Percentiles rank a stretch among this genome's conserved stretches.
Evolutionary conservation across 2,329 filamentous ascomycete species (phyloP).

Genomic region (Aspergillus pseudoglaucus): DNA sequence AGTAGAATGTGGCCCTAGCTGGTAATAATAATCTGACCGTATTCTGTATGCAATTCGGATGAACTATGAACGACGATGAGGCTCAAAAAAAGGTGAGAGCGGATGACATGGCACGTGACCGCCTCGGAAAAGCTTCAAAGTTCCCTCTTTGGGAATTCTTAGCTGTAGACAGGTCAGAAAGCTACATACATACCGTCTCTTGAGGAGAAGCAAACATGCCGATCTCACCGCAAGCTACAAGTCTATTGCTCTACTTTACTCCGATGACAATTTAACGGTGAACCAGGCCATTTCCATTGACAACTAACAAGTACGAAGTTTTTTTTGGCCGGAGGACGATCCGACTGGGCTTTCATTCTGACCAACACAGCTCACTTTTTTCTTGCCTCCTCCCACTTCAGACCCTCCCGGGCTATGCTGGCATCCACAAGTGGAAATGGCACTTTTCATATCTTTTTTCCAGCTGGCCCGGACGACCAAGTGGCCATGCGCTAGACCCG

Average conservation of each 20-base stretch:
- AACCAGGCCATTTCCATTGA: not conserved
- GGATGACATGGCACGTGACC: not conserved
- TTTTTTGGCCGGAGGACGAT: not conserved
- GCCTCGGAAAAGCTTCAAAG: not conserved
- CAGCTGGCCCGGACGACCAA: constrained; percentile 10
- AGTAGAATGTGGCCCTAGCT: not conserved
- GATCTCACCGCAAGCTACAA: too few species aligned
- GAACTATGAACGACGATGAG: not conserved
- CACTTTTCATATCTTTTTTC: not conserved
- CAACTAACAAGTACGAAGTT: not conserved
- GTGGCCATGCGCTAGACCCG: constrained; percentile 21
- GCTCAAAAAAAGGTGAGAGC: not conserved
- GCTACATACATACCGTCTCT: too few species aligned
- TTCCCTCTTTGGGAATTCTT: constrained; percentile 1
- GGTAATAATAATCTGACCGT: not conserved
- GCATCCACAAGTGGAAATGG: not conserved
- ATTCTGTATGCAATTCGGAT: not conserved
- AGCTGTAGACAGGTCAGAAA: constrained; percentile 1
- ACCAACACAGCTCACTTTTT: not conserved
- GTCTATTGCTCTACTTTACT: too few species aligned
- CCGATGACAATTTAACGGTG: not conserved
- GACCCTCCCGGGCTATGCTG: not conserved
- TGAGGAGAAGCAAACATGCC: too few species aligned
- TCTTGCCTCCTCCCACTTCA: not conserved
- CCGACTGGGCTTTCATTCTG: not conserved